Percentiles rank a stretch among this genome's conserved stretches.
phyloP scores from a whole-genome alignment of 305 asterid genomes.

The Fraxinus velutina region DNA sequence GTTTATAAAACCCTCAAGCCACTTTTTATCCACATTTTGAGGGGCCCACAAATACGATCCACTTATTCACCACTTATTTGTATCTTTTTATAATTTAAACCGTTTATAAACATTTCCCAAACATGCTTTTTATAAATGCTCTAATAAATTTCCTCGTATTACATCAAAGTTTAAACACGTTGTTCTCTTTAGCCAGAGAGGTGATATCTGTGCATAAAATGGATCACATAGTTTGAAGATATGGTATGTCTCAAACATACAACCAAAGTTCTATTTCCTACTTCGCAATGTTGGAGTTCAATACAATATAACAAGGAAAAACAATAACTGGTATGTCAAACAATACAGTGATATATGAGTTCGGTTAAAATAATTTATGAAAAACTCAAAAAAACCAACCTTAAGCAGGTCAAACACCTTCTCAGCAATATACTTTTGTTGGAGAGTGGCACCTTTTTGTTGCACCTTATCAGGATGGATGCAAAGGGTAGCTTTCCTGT shows the following conservation, averaged over 20 bases:
- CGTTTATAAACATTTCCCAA: background rate
- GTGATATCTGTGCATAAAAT: background rate
- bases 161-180: background rate
- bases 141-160: background rate
- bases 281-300: constrained; percentile 8
- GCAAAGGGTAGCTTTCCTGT: constrained; percentile 95
- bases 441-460: constrained; percentile 97
- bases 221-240: background rate
- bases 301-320: background rate
- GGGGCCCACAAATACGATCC: background rate
- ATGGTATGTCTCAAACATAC: background rate
- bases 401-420: constrained; percentile 97
- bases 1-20: background rate
- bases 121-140: background rate
- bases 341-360: background rate
- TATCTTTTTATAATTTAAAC: background rate
- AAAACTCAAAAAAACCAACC: constrained; percentile 39
- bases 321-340: background rate
- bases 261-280: constrained; percentile 12
- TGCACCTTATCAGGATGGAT: constrained; percentile 99
- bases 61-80: background rate
- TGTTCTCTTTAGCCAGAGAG: background rate
- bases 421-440: constrained; percentile 95
- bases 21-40: background rate
- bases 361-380: background rate